These are phyloP conservation scores for Helianthus tuberosus DNA, from an alignment of 129 eudicot genomes.

Conservation along the genomic window DNA sequence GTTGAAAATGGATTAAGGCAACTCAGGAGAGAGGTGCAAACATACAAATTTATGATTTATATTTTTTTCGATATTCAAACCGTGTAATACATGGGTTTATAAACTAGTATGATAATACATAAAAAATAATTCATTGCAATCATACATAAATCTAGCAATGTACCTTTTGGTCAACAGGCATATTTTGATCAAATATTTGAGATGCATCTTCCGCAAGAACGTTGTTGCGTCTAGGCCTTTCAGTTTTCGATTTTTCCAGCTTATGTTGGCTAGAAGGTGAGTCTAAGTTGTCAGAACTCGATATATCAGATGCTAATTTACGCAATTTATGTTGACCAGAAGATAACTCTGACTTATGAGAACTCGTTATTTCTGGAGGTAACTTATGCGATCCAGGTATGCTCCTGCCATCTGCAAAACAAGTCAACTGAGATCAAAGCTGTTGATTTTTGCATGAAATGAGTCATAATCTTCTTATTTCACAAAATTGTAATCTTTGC, in stretches of 20 bases:
- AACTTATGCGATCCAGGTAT: slow-evolving; percentile 53
- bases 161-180: slow-evolving; percentile 85
- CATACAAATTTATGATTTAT: too few species aligned
- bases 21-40: too few species aligned
- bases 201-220: slow-evolving; percentile 77
- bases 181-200: slow-evolving; percentile 67
- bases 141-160: slow-evolving; percentile 10
- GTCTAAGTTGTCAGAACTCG: slow-evolving; percentile 49
- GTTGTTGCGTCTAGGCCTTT: slow-evolving; percentile 52
- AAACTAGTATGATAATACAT: neutral
- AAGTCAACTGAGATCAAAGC: slow-evolving; percentile 9
- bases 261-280: slow-evolving; percentile 43
- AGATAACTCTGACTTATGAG: slow-evolving; percentile 50
- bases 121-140: neutral
- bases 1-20: too few species aligned
- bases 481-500: slow-evolving; percentile 8
- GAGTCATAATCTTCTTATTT: neutral
- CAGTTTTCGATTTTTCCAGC: slow-evolving; percentile 83
- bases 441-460: neutral
- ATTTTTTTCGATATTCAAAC: too few species aligned
- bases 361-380: slow-evolving; percentile 49
- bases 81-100: too few species aligned
- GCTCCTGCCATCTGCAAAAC: slow-evolving; percentile 47
- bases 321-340: slow-evolving; percentile 46
- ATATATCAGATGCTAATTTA: slow-evolving; percentile 43